phyloP scores from a whole-genome alignment of 441 rosid genomes.

The Macaranga tanarius region DNA sequence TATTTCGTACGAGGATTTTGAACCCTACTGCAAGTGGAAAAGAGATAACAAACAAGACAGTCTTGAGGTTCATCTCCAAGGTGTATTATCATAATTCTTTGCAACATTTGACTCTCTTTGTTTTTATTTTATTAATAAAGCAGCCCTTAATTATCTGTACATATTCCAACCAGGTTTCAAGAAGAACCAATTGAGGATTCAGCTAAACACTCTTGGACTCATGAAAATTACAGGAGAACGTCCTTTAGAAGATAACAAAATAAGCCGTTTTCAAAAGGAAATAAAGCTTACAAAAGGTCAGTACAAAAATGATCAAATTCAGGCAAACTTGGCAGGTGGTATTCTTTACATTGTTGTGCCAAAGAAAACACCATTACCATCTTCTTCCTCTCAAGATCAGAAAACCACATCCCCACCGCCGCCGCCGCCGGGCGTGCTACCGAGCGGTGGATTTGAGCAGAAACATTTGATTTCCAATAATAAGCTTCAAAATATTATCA shows the following conservation, averaged over 20 bases:
- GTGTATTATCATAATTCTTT: slow-evolving; percentile 12
- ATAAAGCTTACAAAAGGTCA: slow-evolving; percentile 6
- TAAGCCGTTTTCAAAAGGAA: slow-evolving; percentile 1
- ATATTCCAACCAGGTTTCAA: slow-evolving; percentile 27
- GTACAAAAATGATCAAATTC: slow-evolving; percentile 16
- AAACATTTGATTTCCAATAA: background rate
- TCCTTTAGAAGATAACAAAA: slow-evolving; percentile 3
- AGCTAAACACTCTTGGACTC: slow-evolving; percentile 6
- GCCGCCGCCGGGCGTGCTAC: no score
- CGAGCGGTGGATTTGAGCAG: background rate
- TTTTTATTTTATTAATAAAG: background rate
- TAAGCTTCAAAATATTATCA: background rate
- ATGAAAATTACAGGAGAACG: slow-evolving; percentile 31
- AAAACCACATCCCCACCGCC: background rate
- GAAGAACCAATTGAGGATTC: slow-evolving; percentile 26
- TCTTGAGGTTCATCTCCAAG: slow-evolving; percentile 29
- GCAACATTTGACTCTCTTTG: no score
- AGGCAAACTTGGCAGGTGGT: slow-evolving; percentile 23
- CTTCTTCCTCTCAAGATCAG: slow-evolving; percentile 1
- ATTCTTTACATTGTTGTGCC: slow-evolving; percentile 30
- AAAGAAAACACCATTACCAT: background rate
- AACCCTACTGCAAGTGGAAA: slow-evolving; percentile 32
- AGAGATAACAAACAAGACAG: slow-evolving; percentile 15
- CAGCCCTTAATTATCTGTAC: no score
- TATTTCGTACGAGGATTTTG: slow-evolving; percentile 37